Evolutionary conservation across 2,329 filamentous ascomycete species (phyloP), one percentile per base, ranked within the genome.

Genomic region (Monosporascus sp.): DNA sequence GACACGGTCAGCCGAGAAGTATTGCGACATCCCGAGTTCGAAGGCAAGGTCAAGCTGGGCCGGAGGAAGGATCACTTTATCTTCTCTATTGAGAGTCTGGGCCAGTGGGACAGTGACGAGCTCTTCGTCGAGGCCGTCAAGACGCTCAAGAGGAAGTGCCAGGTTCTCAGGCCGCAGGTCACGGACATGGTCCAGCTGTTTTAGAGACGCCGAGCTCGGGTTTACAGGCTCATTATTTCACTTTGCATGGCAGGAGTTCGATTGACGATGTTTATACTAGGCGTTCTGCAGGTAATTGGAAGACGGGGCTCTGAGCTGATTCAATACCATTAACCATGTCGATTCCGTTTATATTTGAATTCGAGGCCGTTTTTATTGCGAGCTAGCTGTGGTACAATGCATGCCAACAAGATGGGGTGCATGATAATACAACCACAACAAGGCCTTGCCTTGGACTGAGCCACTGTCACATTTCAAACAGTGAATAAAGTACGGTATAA

Each of bases 1-100:
- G 95, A 99, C 70, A 97, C 93, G 0, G 93, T 99, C 57, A 95
- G 89, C 72, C 84, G 94, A 61, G 95, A 99, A 75, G 94, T 88
- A 66, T 73, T 99, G 67, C 85, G 94, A 49, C 93, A 99, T 69
- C 80, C 86, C 26, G 94, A 97, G 74, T 97, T 99, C 75, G 84
- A 94, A 73, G 90, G 86, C 68, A 99, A 97, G 78, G 94, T 99
- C 59, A 92, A 91, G 78, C 83, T 99, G 34, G 94, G 94, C 44
- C 82, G 95, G 52, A 78, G 91, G 64, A 81, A 91, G 60, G 94
- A 99, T 71, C 95, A 99, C 75, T 99, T 99, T 72, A 97, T 99
- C 72, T 99, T 94, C 79, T 88, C 85, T 52, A 81, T 99, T 37
- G 94, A 99, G 78, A 97, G 92, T 76, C 87, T 91, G 0, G 95